Evolutionary conservation across 2,329 filamentous ascomycete species (phyloP).

Genomic region (Boeremia lycopersici): DNA sequence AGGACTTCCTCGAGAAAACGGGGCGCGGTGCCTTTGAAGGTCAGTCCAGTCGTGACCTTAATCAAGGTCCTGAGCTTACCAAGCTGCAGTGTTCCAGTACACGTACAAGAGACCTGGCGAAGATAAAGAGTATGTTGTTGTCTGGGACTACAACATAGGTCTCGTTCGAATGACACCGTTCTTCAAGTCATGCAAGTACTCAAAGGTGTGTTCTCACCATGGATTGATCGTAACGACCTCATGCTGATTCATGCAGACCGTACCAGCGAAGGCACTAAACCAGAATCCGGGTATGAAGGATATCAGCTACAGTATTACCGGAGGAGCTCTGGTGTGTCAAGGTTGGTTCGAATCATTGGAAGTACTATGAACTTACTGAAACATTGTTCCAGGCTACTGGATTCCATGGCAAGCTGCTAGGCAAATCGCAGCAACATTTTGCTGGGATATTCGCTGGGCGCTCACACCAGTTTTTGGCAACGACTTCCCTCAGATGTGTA

Average conservation of each 20-base stretch:
- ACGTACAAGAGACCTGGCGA: constrained; percentile 72
- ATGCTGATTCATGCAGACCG: constrained; percentile 66
- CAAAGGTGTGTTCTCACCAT: constrained; percentile 68
- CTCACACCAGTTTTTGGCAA: constrained; percentile 90
- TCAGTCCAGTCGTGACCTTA: constrained; percentile 49
- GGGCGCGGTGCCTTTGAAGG: constrained; percentile 88
- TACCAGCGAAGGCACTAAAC: constrained; percentile 75
- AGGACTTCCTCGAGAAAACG: constrained; percentile 83
- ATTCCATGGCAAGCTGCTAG: constrained; percentile 88
- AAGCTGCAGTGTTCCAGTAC: constrained; percentile 77
- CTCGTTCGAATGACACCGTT: constrained; percentile 93
- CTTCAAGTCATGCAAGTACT: constrained; percentile 87
- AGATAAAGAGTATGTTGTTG: constrained; percentile 72
- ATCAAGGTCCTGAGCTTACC: constrained; percentile 13
- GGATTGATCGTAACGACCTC: not conserved
- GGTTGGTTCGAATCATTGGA: constrained; percentile 23
- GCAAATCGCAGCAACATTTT: constrained; percentile 89
- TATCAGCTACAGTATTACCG: constrained; percentile 94
- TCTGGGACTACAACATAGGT: constrained; percentile 98
- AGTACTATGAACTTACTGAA: constrained; percentile 10
- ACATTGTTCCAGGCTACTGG: constrained; percentile 77
- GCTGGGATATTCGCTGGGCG: constrained; percentile 79
- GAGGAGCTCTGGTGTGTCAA: constrained; percentile 87
- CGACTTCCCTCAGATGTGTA: constrained; percentile 76
- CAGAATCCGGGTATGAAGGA: constrained; percentile 80